Base-by-base conservation (phyloP, 768 basidiomycete genomes). In the Leccinum subgranulosum region DNA sequence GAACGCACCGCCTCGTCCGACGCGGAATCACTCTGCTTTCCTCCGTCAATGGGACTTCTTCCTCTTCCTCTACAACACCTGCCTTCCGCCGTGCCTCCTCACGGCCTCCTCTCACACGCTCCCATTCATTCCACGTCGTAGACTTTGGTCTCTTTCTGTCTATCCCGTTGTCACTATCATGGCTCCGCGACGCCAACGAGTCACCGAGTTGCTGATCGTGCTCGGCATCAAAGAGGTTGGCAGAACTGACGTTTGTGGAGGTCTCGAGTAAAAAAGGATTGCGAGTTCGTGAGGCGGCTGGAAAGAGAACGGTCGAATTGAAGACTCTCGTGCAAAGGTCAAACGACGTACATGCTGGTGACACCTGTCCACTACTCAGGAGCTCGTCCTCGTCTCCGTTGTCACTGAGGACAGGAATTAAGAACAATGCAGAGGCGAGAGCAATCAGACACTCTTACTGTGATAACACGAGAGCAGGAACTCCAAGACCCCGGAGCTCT, bases 301-400 rank as follows among this genome's bases (percentile, higher is more conserved):
- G 12, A 51, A 29, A 53, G 7, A 33, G 25, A 41, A 41, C 11
- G 31, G 21, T 56, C 63, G 31, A 56, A 60, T 69, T 17, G 28
- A 56, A 28, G 28, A 12, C 28, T 15, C 48, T 21, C 14, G 33
- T n/a, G n/a, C 50, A 66, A 36, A 60, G 23, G 8, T 55, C 58
- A 45, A 48, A 60, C 52, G 54, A 67, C 81, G 64, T 69, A 86
- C 88, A 84, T 59, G 81, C 74, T 6, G 89, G 88, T 25, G 89
- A 92, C 1, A 79, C 82, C 65, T 90, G 90, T 1, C 88, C 88
- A 64, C 89, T 91, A 68, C 90, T 91, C 51, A 87, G 71, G n/a
- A 86, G 72, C 14, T 87, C 85, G 14, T 87, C 87, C 19, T 83
- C 82, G 11, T 88, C 87, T 8, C 67, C 71, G 56, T 64, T 64